These are phyloP conservation scores for Crithidia sp. DNA, from an alignment of 208 protist genomes.

Conservation along the genomic window DNA sequence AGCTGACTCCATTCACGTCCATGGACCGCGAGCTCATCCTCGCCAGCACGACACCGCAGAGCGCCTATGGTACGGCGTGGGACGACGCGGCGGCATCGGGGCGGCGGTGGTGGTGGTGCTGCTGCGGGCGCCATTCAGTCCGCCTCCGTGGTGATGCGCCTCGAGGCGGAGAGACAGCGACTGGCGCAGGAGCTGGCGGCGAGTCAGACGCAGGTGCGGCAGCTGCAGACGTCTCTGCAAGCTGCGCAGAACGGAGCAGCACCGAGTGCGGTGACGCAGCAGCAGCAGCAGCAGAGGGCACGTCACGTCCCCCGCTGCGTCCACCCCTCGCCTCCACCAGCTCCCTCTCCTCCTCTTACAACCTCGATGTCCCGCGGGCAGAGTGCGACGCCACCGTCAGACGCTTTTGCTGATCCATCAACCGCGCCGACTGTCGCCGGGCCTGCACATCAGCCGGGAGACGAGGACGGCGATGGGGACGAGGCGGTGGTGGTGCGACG, in stretches of 20 bases:
- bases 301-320: neutral
- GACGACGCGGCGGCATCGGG: neutral
- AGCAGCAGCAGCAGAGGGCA: neutral
- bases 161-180: slow-evolving; percentile 14
- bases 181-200: slow-evolving; percentile 24
- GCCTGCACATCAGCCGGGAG: no score
- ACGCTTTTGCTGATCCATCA: neutral
- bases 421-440: neutral
- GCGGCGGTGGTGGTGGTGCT: neutral
- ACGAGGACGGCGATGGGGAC: neutral
- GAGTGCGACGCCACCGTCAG: neutral
- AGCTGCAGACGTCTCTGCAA: slow-evolving; percentile 21
- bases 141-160: neutral
- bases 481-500: neutral
- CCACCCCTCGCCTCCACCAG: slow-evolving; percentile 6
- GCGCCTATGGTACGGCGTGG: slow-evolving; percentile 4
- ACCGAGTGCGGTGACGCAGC: neutral
- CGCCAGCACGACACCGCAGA: neutral
- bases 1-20: slow-evolving; percentile 13
- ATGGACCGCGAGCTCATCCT: slow-evolving; percentile 10
- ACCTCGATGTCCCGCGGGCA: neutral
- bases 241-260: slow-evolving; percentile 7
- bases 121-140: no score
- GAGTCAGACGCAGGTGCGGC: slow-evolving; percentile 11
- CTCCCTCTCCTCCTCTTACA: slow-evolving; percentile 11